phyloP scores from a whole-genome alignment of 495 filamentous ascomycete species.

The Tetracladium setigerum region DNA sequence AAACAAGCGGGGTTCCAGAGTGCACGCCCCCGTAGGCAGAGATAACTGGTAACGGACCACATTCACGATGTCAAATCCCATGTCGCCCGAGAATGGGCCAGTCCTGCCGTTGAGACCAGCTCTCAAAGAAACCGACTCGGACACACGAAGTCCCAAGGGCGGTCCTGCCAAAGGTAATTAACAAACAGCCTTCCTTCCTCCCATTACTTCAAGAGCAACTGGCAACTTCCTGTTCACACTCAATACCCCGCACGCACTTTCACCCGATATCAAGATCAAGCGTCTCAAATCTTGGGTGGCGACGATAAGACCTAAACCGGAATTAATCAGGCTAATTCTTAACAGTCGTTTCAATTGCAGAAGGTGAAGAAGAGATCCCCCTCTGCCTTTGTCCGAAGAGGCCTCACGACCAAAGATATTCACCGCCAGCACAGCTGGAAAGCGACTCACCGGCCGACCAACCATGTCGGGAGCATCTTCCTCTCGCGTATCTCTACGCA shows the following conservation, averaged over 20 bases:
- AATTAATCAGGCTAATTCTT: neutral
- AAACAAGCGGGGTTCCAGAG: too few species aligned
- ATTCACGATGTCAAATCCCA: slow-evolving; percentile 10
- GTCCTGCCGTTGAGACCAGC: slow-evolving; percentile 16
- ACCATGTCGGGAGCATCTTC: slow-evolving; percentile 7
- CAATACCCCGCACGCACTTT: neutral
- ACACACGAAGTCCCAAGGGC: slow-evolving; percentile 15
- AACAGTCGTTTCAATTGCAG: slow-evolving; percentile 26
- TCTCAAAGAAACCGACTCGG: slow-evolving; percentile 8
- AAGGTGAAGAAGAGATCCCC: slow-evolving; percentile 24
- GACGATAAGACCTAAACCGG: neutral
- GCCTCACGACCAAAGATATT: slow-evolving; percentile 14
- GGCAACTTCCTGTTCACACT: too few species aligned
- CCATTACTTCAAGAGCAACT: too few species aligned
- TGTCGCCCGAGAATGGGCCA: slow-evolving; percentile 9
- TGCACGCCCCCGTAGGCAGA: too few species aligned
- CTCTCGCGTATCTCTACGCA: slow-evolving; percentile 15
- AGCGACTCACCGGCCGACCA: slow-evolving; percentile 22
- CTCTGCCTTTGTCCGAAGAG: slow-evolving; percentile 9
- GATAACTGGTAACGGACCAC: too few species aligned
- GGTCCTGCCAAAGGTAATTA: slow-evolving; percentile 19
- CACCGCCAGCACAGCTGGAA: slow-evolving; percentile 15
- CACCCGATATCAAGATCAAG: neutral
- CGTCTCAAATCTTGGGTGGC: too few species aligned
- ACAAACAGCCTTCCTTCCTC: too few species aligned